Evolutionary conservation across 768 basidiomycete genomes (phyloP), one percentile per base, ranked within the genome.

Genomic region (Psilocybe sp.): DNA sequence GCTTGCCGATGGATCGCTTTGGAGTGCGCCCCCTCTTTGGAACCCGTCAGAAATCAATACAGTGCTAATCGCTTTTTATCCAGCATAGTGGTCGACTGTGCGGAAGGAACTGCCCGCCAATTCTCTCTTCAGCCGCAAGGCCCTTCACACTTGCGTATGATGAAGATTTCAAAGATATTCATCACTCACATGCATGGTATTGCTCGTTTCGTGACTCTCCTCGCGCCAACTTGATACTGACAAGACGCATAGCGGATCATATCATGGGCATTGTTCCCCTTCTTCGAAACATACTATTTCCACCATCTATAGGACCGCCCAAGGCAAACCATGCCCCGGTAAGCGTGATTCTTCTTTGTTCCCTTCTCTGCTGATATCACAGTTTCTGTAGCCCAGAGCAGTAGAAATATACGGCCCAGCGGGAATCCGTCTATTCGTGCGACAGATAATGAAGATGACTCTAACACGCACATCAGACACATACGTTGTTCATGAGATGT

Each of bases 181-280:
- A 74, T 93, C 45, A 92, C 91, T 1, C 92, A 92, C 58, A 84
- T 92, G 81, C 91, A 93, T 60, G 81, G 91, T 84, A 60, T 41
- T 68, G 59, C 42, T 39, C 31, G 12, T 37, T 15, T 18, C 31
- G 32, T 15, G 13, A 9, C 11, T 49, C 33, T 20, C 4, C 16
- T 13, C 6, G 18, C 14, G 34, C 28, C n/a, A 8, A n/a, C 18
- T 32, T 38, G 11, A 39, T 53, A 35, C 23, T 28, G 31, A 49
- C 37, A 32, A 14, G 40, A 40, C 41, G 38, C 49, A 31, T 50
- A 74, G 89, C 81, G 33, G 86, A 90, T 64, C 89, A 92, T 65
- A 75, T 80, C 40, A 83, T 87, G 77, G 90, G 88, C 5, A 72
- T 89, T 40, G 73, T 86, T 15, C 82, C 85, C 4, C 69, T 91